Evolutionary conservation across 2,329 filamentous ascomycete species (phyloP).

Genomic region (Botrytis fabae): DNA sequence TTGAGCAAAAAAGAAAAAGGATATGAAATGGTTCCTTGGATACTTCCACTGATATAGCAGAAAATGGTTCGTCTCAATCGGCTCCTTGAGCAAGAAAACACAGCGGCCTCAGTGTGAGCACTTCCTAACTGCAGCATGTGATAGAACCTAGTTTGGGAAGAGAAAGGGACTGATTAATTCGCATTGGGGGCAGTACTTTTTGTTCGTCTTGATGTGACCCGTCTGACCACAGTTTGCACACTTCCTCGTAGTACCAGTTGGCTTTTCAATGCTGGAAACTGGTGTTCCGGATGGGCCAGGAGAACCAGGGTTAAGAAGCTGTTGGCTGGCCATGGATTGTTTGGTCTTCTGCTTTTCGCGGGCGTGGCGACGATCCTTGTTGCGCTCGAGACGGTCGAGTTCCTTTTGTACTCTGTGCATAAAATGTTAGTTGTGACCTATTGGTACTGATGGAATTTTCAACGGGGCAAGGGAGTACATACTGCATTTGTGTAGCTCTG

Average conservation of each 20-base stretch:
- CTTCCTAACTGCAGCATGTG: conserved; percentile 2
- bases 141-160: conserved; percentile 13
- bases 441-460: too few relatives aligned
- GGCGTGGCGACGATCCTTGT: conserved; percentile 84
- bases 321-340: conserved; percentile 26
- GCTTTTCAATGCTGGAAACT: conserved; percentile 51
- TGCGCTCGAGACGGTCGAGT: conserved; percentile 80
- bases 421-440: neutral
- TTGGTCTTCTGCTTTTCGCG: conserved; percentile 85
- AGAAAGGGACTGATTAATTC: conserved; percentile 21
- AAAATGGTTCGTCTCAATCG: neutral
- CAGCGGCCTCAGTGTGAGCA: conserved; percentile 8
- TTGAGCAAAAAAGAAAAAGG: neutral
- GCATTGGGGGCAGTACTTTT: conserved; percentile 65
- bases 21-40: neutral
- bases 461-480: conserved; percentile 33
- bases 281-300: conserved; percentile 45
- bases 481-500: conserved; percentile 59
- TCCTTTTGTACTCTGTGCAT: conserved; percentile 65
- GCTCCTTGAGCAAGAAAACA: conserved; percentile 26
- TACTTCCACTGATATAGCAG: neutral
- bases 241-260: conserved; percentile 75
- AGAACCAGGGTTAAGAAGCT: conserved; percentile 42
- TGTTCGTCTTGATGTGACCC: conserved; percentile 98
- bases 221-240: conserved; percentile 97